A percentile compares a stretch with the other conserved stretches of the same genome.
phyloP scores from a whole-genome alignment of 345 rosid genomes.

The Citrus reticulata region DNA sequence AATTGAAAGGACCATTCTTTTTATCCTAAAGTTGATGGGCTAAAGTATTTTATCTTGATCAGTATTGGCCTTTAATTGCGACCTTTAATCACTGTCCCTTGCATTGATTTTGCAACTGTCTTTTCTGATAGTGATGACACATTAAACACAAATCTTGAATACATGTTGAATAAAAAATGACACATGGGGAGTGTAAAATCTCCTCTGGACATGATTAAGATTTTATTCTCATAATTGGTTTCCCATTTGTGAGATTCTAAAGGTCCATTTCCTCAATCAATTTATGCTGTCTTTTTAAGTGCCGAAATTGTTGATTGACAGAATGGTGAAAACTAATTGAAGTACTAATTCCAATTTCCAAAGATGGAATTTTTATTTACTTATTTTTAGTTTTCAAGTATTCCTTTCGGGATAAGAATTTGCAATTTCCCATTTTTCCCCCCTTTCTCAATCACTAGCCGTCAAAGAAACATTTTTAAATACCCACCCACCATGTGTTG shows the following conservation, averaged over 20 bases:
- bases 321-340: neutral
- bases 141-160: neutral
- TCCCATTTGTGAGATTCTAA: slow-evolving; percentile 1
- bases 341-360: neutral
- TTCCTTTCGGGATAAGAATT: too few species aligned
- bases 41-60: neutral
- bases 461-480: too few species aligned
- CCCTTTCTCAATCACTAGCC: too few species aligned
- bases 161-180: neutral
- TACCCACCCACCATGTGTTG: too few species aligned
- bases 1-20: too few species aligned
- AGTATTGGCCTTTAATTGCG: neutral
- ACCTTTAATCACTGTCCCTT: neutral
- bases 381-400: too few species aligned
- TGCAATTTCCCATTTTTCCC: too few species aligned
- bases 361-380: too few species aligned
- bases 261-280: slow-evolving; percentile 2
- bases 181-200: neutral
- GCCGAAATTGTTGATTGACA: neutral
- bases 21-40: neutral
- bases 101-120: neutral
- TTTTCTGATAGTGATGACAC: neutral
- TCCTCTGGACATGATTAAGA: neutral
- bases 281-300: neutral
- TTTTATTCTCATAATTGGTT: slow-evolving; percentile 10